Conservation (phyloP, 257 asterid genomes). For the Solanum corneliomulleri region DNA sequence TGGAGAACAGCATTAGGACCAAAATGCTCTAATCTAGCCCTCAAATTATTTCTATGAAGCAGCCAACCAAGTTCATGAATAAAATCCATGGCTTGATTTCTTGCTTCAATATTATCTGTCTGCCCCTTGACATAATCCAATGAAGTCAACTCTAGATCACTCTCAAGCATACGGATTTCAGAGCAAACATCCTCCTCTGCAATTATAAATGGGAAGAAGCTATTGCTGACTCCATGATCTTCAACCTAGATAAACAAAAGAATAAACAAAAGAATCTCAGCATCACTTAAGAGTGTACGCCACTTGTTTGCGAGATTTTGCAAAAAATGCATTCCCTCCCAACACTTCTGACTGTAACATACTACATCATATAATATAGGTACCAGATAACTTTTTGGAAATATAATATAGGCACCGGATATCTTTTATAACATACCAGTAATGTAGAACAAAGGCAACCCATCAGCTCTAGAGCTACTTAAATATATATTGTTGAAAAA, state of each 20-base stretch:
- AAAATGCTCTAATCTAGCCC: conserved; percentile 22
- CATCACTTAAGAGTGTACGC: neutral
- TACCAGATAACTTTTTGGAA: neutral
- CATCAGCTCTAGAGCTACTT: neutral
- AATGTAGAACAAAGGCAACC: neutral
- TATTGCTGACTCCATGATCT: conserved; percentile 56
- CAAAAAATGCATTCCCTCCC: neutral
- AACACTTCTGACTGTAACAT: neutral
- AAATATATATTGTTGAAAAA: neutral
- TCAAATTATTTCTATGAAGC: conserved; percentile 41
- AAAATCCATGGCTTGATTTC: conserved; percentile 46
- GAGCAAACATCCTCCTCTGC: conserved; percentile 60
- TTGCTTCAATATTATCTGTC: conserved; percentile 15
- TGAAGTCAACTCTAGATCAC: conserved; percentile 38
- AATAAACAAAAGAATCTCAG: neutral
- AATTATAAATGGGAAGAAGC: conserved; percentile 60
- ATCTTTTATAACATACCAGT: neutral
- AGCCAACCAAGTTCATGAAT: conserved; percentile 80
- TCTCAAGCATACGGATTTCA: conserved; percentile 64
- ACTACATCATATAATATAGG: neutral
- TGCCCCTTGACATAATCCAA: conserved; percentile 18
- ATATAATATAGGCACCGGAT: neutral
- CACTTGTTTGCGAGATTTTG: neutral
- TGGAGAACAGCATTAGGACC: conserved; percentile 23
- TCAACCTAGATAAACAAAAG: conserved; percentile 37